Evolutionary conservation across 306 rosid species (phyloP), one percentile per base, ranked within the genome.

Genomic region (Ormosia emarginata): DNA sequence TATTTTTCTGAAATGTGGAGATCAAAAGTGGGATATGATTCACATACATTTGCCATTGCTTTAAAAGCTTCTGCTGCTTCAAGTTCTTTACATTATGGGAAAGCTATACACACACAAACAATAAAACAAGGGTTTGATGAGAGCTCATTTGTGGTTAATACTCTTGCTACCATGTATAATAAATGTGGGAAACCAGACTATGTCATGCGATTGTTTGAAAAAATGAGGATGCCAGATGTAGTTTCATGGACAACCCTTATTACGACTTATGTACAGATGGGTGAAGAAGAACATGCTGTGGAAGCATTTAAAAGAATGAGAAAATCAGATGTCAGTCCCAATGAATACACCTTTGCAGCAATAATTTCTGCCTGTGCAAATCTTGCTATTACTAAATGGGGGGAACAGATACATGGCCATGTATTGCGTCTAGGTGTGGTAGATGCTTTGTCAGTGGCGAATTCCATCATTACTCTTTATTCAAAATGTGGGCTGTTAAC

Each of bases 161-260:
- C 90, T 12, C 93, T 94, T 63, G 89, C 91, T 52, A 80, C 93
- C 65, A 83, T 94, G 94, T 94, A 94, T 80, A 89, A 78, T 74
- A 94, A 88, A 87, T 92, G 97, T 57, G 90, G 94, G 47, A 94
- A 92, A 79, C 84, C 90, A 47, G 92, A 86, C 63, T 87, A 86
- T 41, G 90, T 90, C 49, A 71, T 85, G 79, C 88, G 66, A 40
- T 87, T 94, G 88, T 92, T 90, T 82, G 86, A 77, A 9, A 83
- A 87, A 63, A 88, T 89, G 92, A 80, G 86, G 72, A 81, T 63
- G 33, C 92, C 77, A 2, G 93, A 94, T 70, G 92, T 94, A n/a
- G 97, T 91, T 85, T 92, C 94, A 6, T 94, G 98, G 98, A 94
- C 90, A 41, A 86, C 85, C 77, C 83, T 92, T 71, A 89, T 92